Base-by-base conservation (phyloP, 2,329 filamentous ascomycete species). In the Dactylonectria macrodidyma region DNA sequence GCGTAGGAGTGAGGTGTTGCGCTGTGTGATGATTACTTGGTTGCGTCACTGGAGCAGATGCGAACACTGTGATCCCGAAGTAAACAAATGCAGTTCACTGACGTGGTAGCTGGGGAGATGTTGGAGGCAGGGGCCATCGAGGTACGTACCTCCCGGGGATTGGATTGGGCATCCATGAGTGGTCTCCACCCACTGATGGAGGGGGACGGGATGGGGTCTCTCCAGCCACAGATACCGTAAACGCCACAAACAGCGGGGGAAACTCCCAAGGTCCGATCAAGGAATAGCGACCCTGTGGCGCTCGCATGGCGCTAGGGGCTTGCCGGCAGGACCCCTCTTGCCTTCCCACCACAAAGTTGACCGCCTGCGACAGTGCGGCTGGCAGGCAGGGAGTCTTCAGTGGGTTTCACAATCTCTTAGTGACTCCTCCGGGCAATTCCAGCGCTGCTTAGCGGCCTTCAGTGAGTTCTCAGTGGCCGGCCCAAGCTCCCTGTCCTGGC, bases 301-400 rank as follows among this genome's bases (percentile, higher is more conserved):
- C 67, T 75, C 62, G 72, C 71, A 75, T 73, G 67, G 65, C 73
- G 71, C 73, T 75, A 76, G 58, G 57, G 57, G 50, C 54, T 59
- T 67, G 60, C 65, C 65, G 58, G 51, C 68, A 67, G 66, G 64
- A 66, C 71, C 56, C 62, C 58, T 69, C 19, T 19, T 19, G 19
- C 19, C 19, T 19, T 19, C 59, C 59, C 47, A 66, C 56, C 56
- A 59, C 26, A 33, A 59, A n/a, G 44, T 51, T 59, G 46, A 59
- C 57, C 46, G 56, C 56, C 36, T 19, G 41, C 41, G 41, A n/a
- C 41, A n/a, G 41, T 19, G 41, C 41, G 41, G 41, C 41, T 44
- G 41, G 41, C 6, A 44, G 41, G 60, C 6, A 44, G 41, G 60
- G 68, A 9, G 41, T 55, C 64, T 58, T 66, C 63, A 68, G 58